These are phyloP conservation scores for Beauveria medogensis DNA, from an alignment of 2,329 filamentous ascomycete genomes.

Conservation along the genomic window DNA sequence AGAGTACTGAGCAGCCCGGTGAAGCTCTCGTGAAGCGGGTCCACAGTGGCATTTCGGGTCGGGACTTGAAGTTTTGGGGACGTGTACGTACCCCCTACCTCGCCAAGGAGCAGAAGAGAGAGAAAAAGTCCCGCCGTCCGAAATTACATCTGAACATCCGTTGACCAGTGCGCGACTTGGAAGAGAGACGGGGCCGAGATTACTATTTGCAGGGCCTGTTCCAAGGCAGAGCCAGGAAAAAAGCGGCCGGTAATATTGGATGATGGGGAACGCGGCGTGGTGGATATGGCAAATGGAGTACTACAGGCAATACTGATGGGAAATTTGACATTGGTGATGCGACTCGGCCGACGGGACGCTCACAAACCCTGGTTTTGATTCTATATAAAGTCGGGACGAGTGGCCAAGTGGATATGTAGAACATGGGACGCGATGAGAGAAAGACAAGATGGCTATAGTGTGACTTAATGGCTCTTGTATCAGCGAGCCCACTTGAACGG, in stretches of 20 bases:
- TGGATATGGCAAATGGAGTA: too few relatives aligned
- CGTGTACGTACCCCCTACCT: neutral
- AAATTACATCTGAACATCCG: neutral
- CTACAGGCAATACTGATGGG: too few relatives aligned
- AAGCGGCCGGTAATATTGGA: too few relatives aligned
- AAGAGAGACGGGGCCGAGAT: neutral
- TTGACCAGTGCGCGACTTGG: neutral
- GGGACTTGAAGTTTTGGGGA: neutral
- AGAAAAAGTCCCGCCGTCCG: neutral
- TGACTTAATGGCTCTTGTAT: too few relatives aligned
- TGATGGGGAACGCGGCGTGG: too few relatives aligned
- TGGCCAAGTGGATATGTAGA: neutral
- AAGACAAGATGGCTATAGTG: neutral
- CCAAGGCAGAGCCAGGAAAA: neutral
- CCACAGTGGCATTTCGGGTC: neutral
- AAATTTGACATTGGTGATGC: too few relatives aligned
- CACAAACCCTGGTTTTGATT: too few relatives aligned
- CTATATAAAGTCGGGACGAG: neutral
- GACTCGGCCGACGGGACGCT: too few relatives aligned
- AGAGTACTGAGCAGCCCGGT: neutral
- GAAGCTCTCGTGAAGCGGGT: neutral
- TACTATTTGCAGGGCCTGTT: neutral
- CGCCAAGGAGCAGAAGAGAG: neutral
- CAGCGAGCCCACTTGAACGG: neutral
- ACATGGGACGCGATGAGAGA: neutral